Base-by-base conservation (phyloP, 768 basidiomycete genomes). In the Boletus insuetus region DNA sequence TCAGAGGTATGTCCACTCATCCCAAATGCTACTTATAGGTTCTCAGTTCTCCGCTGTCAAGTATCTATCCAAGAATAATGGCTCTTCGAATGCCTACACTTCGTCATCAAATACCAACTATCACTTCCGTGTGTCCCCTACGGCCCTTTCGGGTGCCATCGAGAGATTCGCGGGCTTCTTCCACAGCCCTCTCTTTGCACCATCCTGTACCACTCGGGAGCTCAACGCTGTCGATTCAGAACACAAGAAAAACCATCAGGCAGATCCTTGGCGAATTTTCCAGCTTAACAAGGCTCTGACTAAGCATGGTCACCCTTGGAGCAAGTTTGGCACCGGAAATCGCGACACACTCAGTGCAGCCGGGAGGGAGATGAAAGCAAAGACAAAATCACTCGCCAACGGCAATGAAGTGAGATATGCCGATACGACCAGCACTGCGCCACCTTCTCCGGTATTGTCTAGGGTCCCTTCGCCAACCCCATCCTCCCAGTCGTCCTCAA, bases 171-270 rank as follows among this genome's bases (percentile, higher is more conserved):
- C 92, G 24, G 82, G 79, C 0, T 98, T 99, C 75, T 98, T 99
- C 73, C 90, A 90, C 59, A 88, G 84, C n/a, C 96, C 96, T 0
- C 79, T 96, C 40, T 98, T 99, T 66, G 70, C 84, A 2, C 83
- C 89, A 0, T 90, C 88, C 5, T 91, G 93, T 67, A 94, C 93
- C 1, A 79, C 83, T 26, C 84, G 94, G 32, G 96, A 99, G 74
- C 79, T 97, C 58, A 94, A 94, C 62, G 96, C 97, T 1, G 95
- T 99, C 40, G 89, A 99, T 69, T 96, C 93, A 0, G 97, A 99
- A 69, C 87, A 98, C 78, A 92, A 93, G 75, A 96, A 97, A 76
- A 99, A 98, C 68, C 83, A 90, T 45, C 95, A 96, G 68, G 75
- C 79, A 3, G 94, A 98, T 66, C 76, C 86, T 65, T 95, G 94